Conservation (phyloP, 805 yeast genomes). For the Torulaspora delbrueckii region DNA sequence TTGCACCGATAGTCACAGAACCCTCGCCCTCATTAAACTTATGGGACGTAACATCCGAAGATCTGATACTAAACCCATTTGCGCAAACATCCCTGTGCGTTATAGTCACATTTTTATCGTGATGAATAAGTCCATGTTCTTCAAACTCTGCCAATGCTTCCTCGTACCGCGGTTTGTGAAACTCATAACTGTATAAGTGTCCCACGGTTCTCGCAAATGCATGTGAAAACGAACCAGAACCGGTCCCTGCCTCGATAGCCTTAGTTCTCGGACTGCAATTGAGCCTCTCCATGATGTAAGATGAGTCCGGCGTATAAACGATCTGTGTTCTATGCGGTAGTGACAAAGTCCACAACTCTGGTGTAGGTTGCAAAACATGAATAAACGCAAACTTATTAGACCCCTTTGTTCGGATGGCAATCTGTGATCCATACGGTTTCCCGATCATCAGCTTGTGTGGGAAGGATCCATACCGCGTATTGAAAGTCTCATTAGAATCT, state of each 20-base stretch:
- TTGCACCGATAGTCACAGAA: conserved; percentile 39
- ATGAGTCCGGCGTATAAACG: conserved; percentile 92
- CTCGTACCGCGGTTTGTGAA: conserved; percentile 74
- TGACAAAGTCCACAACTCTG: conserved; percentile 95
- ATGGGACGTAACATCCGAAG: conserved; percentile 25
- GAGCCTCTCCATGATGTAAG: conserved; percentile 81
- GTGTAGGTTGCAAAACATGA: conserved; percentile 83
- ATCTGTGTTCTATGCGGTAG: conserved; percentile 97
- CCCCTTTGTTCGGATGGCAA: conserved; percentile 63
- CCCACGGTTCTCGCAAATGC: conserved; percentile 86
- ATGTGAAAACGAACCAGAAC: conserved; percentile 93
- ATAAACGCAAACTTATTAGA: conserved; percentile 60
- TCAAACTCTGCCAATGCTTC: conserved; percentile 78
- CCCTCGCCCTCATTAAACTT: conserved; percentile 29
- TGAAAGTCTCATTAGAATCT: conserved; percentile 53
- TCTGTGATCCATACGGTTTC: conserved; percentile 74
- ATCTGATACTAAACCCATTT: conserved; percentile 64
- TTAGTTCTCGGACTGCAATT: conserved; percentile 66
- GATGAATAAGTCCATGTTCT: conserved; percentile 54
- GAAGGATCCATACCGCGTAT: conserved; percentile 86
- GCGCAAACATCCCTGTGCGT: conserved; percentile 92
- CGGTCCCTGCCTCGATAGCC: conserved; percentile 97
- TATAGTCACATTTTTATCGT: conserved; percentile 47
- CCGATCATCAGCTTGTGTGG: conserved; percentile 85
- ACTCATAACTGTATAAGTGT: conserved; percentile 77